Conservation (phyloP, 2,329 filamentous ascomycete species). For the Pseudonectria buxi region DNA sequence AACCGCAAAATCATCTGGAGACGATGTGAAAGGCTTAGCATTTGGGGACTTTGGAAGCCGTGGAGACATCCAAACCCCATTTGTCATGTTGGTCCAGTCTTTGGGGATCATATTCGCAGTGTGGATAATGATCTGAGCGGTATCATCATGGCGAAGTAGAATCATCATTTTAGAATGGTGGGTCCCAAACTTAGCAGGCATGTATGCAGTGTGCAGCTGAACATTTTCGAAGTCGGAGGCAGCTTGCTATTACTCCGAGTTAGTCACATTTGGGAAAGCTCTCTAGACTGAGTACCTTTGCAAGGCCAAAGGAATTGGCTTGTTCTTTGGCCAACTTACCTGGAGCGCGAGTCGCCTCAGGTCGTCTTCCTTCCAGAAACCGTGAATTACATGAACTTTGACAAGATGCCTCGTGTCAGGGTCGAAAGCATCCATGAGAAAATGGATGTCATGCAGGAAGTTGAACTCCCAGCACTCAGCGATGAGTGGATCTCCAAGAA, state of each 20-base stretch:
- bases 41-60: slow-evolving; percentile 45
- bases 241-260: slow-evolving; percentile 42
- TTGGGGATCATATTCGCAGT: slow-evolving; percentile 87
- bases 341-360: slow-evolving; percentile 48
- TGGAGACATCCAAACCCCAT: slow-evolving; percentile 75
- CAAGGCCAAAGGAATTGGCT: no score
- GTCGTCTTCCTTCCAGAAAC: slow-evolving; percentile 63
- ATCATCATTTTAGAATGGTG: slow-evolving; percentile 86
- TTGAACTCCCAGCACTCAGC: slow-evolving; percentile 67
- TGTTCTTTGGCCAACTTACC: slow-evolving; percentile 33
- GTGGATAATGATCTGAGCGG: slow-evolving; percentile 73
- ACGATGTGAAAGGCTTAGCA: slow-evolving; percentile 6
- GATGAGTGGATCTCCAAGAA: slow-evolving; percentile 70
- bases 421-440: slow-evolving; percentile 49
- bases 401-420: slow-evolving; percentile 41
- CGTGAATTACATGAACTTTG: slow-evolving; percentile 51
- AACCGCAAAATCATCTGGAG: slow-evolving; percentile 7
- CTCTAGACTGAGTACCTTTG: no score
- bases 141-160: slow-evolving; percentile 69
- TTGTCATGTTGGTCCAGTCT: slow-evolving; percentile 85
- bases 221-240: slow-evolving; percentile 60
- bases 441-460: slow-evolving; percentile 54
- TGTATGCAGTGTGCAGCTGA: slow-evolving; percentile 63
- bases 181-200: slow-evolving; percentile 80
- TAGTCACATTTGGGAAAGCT: neutral